Conservation (phyloP, 2,329 filamentous ascomycete species). For the Chrysoporthe puriensis region DNA sequence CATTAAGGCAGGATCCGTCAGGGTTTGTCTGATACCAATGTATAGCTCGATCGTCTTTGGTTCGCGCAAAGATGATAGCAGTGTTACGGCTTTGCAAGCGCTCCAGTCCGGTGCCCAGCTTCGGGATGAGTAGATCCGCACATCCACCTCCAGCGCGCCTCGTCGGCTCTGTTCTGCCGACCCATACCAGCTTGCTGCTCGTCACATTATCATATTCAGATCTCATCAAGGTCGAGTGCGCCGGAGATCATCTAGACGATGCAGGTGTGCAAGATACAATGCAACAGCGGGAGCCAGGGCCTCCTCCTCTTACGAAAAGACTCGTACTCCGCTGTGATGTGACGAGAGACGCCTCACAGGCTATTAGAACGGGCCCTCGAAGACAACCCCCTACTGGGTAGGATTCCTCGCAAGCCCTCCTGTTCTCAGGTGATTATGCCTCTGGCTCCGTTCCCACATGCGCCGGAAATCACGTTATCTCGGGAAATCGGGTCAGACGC, state of each 20-base stretch:
- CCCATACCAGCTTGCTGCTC: not conserved
- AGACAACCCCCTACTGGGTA: not conserved
- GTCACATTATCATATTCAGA: not conserved
- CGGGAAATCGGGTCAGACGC: not conserved
- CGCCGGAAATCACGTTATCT: slow-evolving; percentile 23
- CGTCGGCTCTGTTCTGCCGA: not conserved
- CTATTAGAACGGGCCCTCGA: not conserved
- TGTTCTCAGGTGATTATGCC: not conserved
- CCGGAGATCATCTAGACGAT: not conserved
- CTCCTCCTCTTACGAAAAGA: not conserved
- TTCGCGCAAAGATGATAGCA: not conserved
- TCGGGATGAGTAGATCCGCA: not conserved
- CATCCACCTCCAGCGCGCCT: not conserved
- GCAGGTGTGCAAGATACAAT: not conserved
- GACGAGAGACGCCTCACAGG: not conserved
- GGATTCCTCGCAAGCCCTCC: not conserved
- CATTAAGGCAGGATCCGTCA: not conserved
- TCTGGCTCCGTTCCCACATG: slow-evolving; percentile 10
- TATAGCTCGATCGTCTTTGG: not conserved
- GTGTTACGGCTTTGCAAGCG: not conserved
- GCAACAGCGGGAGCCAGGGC: not conserved
- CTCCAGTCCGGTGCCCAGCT: not conserved
- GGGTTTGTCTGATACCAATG: not conserved
- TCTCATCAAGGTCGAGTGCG: not conserved
- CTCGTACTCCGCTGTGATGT: not conserved